Evolutionary conservation across 192 early-diverging fungal genomes (phyloP).

Genomic region (Coemansia sp.): DNA sequence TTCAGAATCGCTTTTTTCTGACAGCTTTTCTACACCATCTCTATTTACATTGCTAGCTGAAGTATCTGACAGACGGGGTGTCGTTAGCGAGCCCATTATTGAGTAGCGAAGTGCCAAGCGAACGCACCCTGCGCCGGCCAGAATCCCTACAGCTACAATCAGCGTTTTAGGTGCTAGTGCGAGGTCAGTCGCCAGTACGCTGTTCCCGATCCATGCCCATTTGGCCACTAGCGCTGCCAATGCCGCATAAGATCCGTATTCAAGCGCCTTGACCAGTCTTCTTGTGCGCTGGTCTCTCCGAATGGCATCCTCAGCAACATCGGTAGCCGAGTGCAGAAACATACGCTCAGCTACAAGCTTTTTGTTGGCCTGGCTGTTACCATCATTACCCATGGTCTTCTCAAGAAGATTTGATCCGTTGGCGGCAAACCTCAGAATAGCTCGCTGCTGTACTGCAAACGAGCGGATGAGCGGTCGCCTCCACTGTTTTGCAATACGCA

Average conservation of each 20-base stretch:
- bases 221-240: constrained; percentile 14
- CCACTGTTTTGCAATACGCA: constrained; percentile 15
- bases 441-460: constrained; percentile 27
- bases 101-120: constrained; percentile 27
- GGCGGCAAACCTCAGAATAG: constrained; percentile 20
- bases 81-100: constrained; percentile 26
- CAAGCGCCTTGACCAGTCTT: constrained; percentile 13
- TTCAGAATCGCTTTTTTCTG: constrained; percentile 12
- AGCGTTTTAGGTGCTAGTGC: neutral
- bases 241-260: constrained; percentile 20
- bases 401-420: constrained; percentile 1
- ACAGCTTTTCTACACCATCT: neutral
- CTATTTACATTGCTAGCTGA: neutral
- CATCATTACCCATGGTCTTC: constrained; percentile 4
- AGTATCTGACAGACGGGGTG: neutral
- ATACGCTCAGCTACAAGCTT: constrained; percentile 11
- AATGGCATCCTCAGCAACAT: constrained; percentile 13
- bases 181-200: constrained; percentile 2
- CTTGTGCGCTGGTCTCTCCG: constrained; percentile 18
- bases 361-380: neutral
- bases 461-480: constrained; percentile 12
- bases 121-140: neutral
- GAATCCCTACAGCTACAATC: constrained; percentile 1
- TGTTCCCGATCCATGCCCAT: constrained; percentile 20
- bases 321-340: neutral